Base-by-base conservation (phyloP, 2,329 filamentous ascomycete genomes). In the Trichoderma koningii region DNA sequence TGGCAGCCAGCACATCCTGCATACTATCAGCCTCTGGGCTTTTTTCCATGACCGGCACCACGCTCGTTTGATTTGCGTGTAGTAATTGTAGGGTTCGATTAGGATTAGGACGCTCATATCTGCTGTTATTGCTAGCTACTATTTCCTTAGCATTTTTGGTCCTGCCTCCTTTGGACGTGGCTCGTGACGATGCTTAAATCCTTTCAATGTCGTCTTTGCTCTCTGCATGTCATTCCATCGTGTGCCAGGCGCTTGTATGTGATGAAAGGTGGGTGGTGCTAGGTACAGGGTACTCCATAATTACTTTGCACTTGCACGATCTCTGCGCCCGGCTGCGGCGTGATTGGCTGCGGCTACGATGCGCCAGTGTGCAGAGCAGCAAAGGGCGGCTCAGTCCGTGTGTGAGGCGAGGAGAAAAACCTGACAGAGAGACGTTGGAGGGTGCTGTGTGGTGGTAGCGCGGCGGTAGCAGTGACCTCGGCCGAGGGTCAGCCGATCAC, bases 61-160 rank as follows among this genome's bases (percentile, higher is more conserved):
- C 64, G 42, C 64, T 66, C 64, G 15, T 66, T 66, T 63, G 28
- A 47, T 66, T 63, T 47, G 47, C 4, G 55, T 63, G 19, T 48
- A 55, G 51, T 55, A 63, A 55, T 44, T 63, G 51, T 63, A 63
- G 60, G 60, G 48, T 55, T 55, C 55, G 44, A 55, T 63, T 55
- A 63, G 50, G 60, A 44, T 55, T 62, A 45, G 59, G 59, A 53
- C 59, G 19, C 38, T 26, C 52, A 53, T 62, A 45, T 62, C 52
- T 51, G 30, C 48, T 45, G 38, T 38, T 62, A 53, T 53, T 45
- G n/a, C 30, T 38, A 52, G 52, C 38, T 62, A 34, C 21, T 14
- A 30, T 23, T 23, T n/a, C 14, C 30, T 45, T 19, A n/a, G 0
- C 21, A 10, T 28, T 5, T 59, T 23, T 41, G 3, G 3, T 38